phyloP scores from a whole-genome alignment of 75 land plant genomes.

The Adiantum capillusveneris region DNA sequence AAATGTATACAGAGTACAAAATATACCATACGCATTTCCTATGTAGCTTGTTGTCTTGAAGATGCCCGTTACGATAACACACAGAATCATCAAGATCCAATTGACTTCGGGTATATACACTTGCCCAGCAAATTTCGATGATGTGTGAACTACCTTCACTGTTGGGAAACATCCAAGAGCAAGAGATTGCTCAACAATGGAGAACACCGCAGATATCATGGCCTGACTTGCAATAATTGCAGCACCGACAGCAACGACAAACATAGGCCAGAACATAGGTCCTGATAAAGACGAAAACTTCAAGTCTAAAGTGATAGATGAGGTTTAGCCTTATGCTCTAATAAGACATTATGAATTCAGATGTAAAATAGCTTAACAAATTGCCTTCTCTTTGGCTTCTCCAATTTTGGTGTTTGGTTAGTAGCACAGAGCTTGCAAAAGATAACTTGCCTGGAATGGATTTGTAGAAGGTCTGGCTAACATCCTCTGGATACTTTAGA shows the following conservation, averaged over 20 bases:
- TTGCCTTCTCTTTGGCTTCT: too few relatives aligned
- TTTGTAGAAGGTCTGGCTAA: too few relatives aligned
- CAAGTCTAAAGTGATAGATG: too few relatives aligned
- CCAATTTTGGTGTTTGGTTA: too few relatives aligned
- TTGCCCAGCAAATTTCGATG: conserved; percentile 8
- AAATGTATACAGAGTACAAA: too few relatives aligned
- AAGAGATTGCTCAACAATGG: conserved; percentile 18
- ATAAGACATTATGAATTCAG: too few relatives aligned
- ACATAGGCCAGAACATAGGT: conserved; percentile 32
- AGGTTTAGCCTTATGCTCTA: too few relatives aligned
- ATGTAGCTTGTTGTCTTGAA: conserved; percentile 9
- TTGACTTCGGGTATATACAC: conserved; percentile 22
- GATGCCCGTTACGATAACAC: conserved; percentile 7
- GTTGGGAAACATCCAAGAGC: conserved; percentile 22
- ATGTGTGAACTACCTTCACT: conserved; percentile 19
- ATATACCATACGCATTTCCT: conserved; percentile 32
- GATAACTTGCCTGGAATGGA: too few relatives aligned
- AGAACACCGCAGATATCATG: conserved; percentile 19
- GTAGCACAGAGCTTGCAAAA: too few relatives aligned
- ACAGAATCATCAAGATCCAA: conserved; percentile 17
- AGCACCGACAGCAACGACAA: conserved; percentile 17
- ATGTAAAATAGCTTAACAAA: too few relatives aligned
- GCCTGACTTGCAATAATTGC: conserved; percentile 27
- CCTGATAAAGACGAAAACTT: too few relatives aligned
- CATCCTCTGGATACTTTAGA: too few relatives aligned